Evolutionary conservation across 306 rosid genomes (phyloP), one percentile per base, ranked within the genome.

Genomic region (Cicer yamashitae): DNA sequence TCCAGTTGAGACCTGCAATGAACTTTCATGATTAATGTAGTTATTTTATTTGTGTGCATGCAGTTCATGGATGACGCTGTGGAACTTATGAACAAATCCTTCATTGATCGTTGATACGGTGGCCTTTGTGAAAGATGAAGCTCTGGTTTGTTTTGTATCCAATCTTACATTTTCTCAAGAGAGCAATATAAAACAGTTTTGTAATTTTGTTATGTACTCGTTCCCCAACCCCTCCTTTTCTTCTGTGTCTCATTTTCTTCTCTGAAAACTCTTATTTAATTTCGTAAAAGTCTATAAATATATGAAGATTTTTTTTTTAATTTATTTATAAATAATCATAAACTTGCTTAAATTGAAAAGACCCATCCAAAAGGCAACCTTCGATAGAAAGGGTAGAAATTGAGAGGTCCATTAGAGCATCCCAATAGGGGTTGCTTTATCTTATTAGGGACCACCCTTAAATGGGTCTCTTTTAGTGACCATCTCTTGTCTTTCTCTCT

Each of bases 61-160:
- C 92, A 94, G 98, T 85, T 91, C 87, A 87, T 94, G 98, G 98
- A 94, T 65, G 89, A 87, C 1, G 98, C 98, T 0, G 96, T 94
- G 65, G 86, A 80, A 67, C 96, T 94, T 44, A 94, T 94, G 98
- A 88, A 94, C 79, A 94, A 90, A 81, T 91, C 98, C 25, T 94
- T 91, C 62, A 86, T 89, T 66, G 98, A 94, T 76, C 97, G 94
- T 51, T 94, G 82, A 86, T 39, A 47, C 15, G 6, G 6, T 3
- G 70, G 10, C 39, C 70, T 38, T 47, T 40, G 38, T 44, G 63
- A 40, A 56, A 30, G 72, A 39, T n/a, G 79, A 74, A 77, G 58
- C 69, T 71, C 51, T 34, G 39, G 51, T 65, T 78, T 18, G n/a
- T 45, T 82, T 75, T 75, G 70, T 50, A 51, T 7, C 11, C 50